Base-by-base conservation (phyloP, 352 stramenopile genomes). In the Globisporangium heterothallicum region DNA sequence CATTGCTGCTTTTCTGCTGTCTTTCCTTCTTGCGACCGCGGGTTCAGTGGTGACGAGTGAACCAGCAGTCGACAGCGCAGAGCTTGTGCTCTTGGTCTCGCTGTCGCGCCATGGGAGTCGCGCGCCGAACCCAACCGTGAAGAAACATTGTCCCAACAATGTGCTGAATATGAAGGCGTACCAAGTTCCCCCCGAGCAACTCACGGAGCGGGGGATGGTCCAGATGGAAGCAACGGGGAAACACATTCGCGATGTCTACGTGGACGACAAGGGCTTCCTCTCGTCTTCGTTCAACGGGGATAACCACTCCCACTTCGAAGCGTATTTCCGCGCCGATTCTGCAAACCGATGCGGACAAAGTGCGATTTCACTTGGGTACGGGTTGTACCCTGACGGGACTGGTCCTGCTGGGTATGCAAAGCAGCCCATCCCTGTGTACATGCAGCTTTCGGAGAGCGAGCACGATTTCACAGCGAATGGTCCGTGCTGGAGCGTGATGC, bases 371-470 rank as follows among this genome's bases (percentile, higher is more conserved):
- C 60, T 90, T 47, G 74, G 77, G 8, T 85, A 84, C 43, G 79
- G 79, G 12, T 54, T 90, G 8, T 90, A 90, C 46, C 79, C 79
- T 0, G 72, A 87, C 13, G 77, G 77, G 22, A 88, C 75, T 0
- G 74, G 79, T 0, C 76, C 74, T 0, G 68, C 73, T 2, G 79
- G 74, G 0, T 88, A 82, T 49, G 38, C 51, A 6, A 72, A 71
- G 42, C 79, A 90, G 56, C 76, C 76, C 1, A 86, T 90, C 42
- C 74, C 79, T 0, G 66, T 90, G 29, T 90, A 73, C 64, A 90
- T 90, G 79, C 79, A 90, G 51, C 54, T 90, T 0, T 70, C 58
- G n/a, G 70, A 90, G 73, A 90, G 81, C 44, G 79, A 90, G 36
- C 77, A 85, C 53, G 79, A 90, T 49, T 90, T 90, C 52, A 86